Evolutionary conservation across 139 green algal genomes (phyloP).

Genomic region (Chlorella sp.): DNA sequence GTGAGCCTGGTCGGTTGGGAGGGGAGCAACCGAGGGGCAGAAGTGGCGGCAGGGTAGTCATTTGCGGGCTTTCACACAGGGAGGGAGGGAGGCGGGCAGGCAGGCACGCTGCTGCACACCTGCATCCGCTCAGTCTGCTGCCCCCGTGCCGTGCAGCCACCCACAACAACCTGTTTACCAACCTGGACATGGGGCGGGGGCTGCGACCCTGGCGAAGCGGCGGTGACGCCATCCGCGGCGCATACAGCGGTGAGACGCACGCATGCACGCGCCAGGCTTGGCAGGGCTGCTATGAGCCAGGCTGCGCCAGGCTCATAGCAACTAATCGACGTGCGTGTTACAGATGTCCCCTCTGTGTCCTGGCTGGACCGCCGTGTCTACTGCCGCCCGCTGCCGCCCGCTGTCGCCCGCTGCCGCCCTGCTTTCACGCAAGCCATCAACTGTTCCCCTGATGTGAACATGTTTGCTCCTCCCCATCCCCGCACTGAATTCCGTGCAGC

Average conservation of each 20-base stretch:
- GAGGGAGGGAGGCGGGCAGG: not conserved
- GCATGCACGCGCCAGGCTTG: not conserved
- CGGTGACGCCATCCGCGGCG: not conserved
- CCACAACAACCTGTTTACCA: constrained; percentile 25
- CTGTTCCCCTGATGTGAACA: not conserved
- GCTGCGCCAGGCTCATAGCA: too few relatives aligned
- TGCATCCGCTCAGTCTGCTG: not conserved
- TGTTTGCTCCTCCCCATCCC: not conserved
- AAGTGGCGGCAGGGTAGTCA: too few relatives aligned
- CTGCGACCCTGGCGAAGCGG: not conserved
- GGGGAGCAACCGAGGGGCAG: too few relatives aligned
- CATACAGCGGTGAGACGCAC: not conserved
- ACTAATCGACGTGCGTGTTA: too few relatives aligned
- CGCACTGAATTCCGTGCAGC: not conserved
- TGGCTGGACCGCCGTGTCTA: not conserved
- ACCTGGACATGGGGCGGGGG: not conserved
- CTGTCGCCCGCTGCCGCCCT: too few relatives aligned
- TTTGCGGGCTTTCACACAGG: not conserved
- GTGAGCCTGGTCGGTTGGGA: too few relatives aligned
- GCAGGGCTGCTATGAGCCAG: too few relatives aligned
- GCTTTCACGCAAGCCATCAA: not conserved
- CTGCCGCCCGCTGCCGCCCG: not conserved
- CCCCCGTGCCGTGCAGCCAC: not conserved
- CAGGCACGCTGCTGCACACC: not conserved
- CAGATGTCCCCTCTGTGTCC: too few relatives aligned